phyloP scores from a whole-genome alignment of 2,329 filamentous ascomycete species.

The Aspergillus pseudoglaucus region DNA sequence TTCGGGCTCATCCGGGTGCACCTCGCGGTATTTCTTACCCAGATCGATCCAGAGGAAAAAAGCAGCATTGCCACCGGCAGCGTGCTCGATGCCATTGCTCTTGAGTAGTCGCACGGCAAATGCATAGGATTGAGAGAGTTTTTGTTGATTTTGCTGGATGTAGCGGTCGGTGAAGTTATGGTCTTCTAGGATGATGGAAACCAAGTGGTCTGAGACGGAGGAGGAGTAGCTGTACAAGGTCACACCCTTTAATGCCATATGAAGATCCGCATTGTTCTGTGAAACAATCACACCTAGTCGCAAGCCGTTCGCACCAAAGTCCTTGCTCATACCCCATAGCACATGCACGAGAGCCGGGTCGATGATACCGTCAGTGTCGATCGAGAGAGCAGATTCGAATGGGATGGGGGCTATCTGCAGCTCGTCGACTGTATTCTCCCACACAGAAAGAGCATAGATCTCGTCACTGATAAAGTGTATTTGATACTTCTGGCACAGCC shows the following conservation, averaged over 20 bases:
- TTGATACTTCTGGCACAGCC: slow-evolving; percentile 44
- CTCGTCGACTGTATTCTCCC: slow-evolving; percentile 35
- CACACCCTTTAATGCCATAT: slow-evolving; percentile 33
- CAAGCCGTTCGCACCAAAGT: slow-evolving; percentile 54
- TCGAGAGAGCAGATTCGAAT: slow-evolving; percentile 45
- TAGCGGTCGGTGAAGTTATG: slow-evolving; percentile 40
- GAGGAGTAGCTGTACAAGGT: slow-evolving; percentile 45
- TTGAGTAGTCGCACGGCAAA: slow-evolving; percentile 34
- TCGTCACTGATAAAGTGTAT: slow-evolving; percentile 55
- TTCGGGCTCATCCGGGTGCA: slow-evolving; percentile 10
- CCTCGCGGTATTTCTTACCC: slow-evolving; percentile 22
- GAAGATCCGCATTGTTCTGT: slow-evolving; percentile 38
- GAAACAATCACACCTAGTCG: slow-evolving; percentile 48
- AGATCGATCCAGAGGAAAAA: slow-evolving; percentile 54
- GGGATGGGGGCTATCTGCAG: slow-evolving; percentile 13
- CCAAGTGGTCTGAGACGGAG: slow-evolving; percentile 34
- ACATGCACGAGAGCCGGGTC: slow-evolving; percentile 48
- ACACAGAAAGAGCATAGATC: slow-evolving; percentile 53
- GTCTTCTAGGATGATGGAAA: slow-evolving; percentile 41
- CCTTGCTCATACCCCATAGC: slow-evolving; percentile 42
- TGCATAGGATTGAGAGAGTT: slow-evolving; percentile 36
- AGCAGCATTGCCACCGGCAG: slow-evolving; percentile 46
- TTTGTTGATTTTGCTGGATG: slow-evolving; percentile 37
- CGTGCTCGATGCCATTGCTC: slow-evolving; percentile 41
- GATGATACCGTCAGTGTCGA: slow-evolving; percentile 41